These are phyloP conservation scores for Triticum timopheevii DNA, from an alignment of 176 grass and related monocot genomes.

Conservation along the genomic window DNA sequence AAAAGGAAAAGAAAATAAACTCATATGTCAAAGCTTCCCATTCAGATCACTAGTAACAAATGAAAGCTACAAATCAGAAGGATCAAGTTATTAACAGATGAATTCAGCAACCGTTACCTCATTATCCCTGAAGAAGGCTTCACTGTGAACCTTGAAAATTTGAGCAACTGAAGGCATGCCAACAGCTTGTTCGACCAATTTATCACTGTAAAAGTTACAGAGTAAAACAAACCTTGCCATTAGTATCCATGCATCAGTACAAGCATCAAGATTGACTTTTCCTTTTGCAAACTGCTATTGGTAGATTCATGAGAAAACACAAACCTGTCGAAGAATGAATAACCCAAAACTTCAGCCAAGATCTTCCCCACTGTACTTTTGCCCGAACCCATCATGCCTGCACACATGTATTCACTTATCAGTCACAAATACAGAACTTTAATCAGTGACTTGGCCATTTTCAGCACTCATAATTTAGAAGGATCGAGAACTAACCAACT, in stretches of 20 bases:
- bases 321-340: slow-evolving; percentile 97
- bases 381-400: slow-evolving; percentile 99
- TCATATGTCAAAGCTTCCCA: not conserved
- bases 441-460: slow-evolving; percentile 3
- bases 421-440: slow-evolving; percentile 17
- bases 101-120: slow-evolving; percentile 54
- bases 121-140: slow-evolving; percentile 94
- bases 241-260: slow-evolving; percentile 11
- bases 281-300: slow-evolving; percentile 4
- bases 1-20: slow-evolving; percentile 7
- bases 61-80: not conserved
- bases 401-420: slow-evolving; percentile 10
- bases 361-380: slow-evolving; percentile 98
- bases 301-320: slow-evolving; percentile 27
- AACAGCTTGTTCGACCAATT: slow-evolving; percentile 93
- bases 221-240: slow-evolving; percentile 16
- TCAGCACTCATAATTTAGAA: not conserved
- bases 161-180: slow-evolving; percentile 91
- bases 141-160: slow-evolving; percentile 94
- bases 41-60: slow-evolving; percentile 2
- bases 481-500: slow-evolving; percentile 66
- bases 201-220: slow-evolving; percentile 64
- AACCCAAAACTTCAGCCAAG: slow-evolving; percentile 84
- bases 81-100: slow-evolving; percentile 3
- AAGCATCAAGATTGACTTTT: not conserved